phyloP scores from a whole-genome alignment of 169 alveolate genomes.

The Plasmodium relictum region DNA sequence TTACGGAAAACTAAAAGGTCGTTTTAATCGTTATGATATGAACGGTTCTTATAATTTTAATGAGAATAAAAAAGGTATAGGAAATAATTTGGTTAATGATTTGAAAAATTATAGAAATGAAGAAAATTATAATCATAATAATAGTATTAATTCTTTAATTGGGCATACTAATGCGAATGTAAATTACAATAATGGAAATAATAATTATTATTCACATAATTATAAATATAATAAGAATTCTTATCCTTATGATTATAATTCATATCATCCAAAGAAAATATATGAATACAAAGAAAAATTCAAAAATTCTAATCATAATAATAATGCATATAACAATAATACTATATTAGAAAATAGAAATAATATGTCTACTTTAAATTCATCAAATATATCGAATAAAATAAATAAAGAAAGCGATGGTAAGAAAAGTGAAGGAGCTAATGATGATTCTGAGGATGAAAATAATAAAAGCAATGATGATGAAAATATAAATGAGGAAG shows the following conservation, averaged over 20 bases:
- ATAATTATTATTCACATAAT: background rate
- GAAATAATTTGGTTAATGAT: slow-evolving; percentile 4
- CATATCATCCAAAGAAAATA: slow-evolving; percentile 21
- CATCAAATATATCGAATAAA: background rate
- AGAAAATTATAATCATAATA: background rate
- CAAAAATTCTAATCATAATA: background rate
- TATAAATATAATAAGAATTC: slow-evolving; percentile 28
- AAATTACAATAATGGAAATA: background rate
- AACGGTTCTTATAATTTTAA: slow-evolving; percentile 44
- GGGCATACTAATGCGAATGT: background rate
- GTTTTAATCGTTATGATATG: slow-evolving; percentile 69
- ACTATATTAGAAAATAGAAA: background rate
- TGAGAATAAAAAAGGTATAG: slow-evolving; percentile 27
- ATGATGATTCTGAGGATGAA: background rate
- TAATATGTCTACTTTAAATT: background rate
- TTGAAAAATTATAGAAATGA: slow-evolving; percentile 13
- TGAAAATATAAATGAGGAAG: slow-evolving; percentile 17
- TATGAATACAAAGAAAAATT: slow-evolving; percentile 16
- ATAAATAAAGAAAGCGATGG: background rate
- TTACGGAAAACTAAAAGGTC: slow-evolving; percentile 41
- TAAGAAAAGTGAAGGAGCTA: background rate
- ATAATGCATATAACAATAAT: background rate
- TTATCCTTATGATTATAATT: slow-evolving; percentile 35
- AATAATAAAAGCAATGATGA: slow-evolving; percentile 8
- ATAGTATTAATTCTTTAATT: background rate